Percentiles rank a stretch among this genome's conserved stretches.
These are phyloP conservation scores for Spizellomyces punctatus DNA, from an alignment of 192 early-diverging fungal species.

Conservation along the genomic window DNA sequence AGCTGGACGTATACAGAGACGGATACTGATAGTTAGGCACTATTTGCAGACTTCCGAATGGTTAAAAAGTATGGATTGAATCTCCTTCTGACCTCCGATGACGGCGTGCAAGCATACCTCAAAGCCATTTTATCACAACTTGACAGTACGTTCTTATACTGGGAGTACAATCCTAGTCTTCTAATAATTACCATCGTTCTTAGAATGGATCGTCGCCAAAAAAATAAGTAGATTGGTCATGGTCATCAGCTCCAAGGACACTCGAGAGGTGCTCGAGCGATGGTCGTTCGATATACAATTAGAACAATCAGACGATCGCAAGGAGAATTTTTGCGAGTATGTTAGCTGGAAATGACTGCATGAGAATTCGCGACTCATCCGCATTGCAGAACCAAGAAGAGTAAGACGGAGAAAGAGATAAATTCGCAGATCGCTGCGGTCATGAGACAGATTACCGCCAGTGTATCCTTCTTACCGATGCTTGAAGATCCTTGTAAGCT, in stretches of 20 bases:
- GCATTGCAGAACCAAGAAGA: not conserved
- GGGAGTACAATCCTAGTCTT: too few relatives aligned
- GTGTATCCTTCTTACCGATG: constrained; percentile 87
- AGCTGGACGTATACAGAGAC: not conserved
- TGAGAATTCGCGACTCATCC: too few relatives aligned
- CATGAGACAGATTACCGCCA: constrained; percentile 88
- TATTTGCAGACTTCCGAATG: constrained; percentile 70
- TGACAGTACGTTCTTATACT: constrained; percentile 57
- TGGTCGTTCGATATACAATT: constrained; percentile 94
- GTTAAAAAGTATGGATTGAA: constrained; percentile 87
- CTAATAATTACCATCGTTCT: too few relatives aligned
- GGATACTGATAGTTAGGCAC: not conserved
- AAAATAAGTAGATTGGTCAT: constrained; percentile 84
- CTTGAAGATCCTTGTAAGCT: constrained; percentile 80
- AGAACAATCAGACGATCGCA: constrained; percentile 45
- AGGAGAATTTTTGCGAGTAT: not conserved
- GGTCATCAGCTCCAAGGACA: constrained; percentile 83
- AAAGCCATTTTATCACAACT: constrained; percentile 77
- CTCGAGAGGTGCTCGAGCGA: constrained; percentile 81
- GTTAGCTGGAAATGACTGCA: too few relatives aligned
- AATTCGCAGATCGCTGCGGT: constrained; percentile 83
- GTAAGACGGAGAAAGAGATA: constrained; percentile 62
- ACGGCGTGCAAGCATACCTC: constrained; percentile 73
- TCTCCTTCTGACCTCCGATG: constrained; percentile 76
- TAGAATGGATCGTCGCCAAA: constrained; percentile 76